Base-by-base conservation (phyloP, 345 rosid genomes). In the Pistacia atlantica region DNA sequence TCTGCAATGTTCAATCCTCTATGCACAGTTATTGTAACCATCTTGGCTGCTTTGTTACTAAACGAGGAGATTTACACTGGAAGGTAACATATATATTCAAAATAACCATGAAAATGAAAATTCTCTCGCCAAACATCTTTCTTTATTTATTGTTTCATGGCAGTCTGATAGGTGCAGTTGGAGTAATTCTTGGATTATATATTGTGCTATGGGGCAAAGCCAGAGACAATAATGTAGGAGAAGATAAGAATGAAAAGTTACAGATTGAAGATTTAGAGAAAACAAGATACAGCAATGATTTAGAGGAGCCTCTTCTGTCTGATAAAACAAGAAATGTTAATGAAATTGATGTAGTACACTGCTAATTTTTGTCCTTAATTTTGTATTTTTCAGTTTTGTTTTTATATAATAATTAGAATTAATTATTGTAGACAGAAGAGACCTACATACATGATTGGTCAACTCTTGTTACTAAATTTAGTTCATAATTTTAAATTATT, bases 161-260 rank as follows among this genome's bases (percentile, higher is more conserved):
- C 82, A 89, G 95, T 79, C 79, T 91, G 80, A 56, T 88, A 35
- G 95, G 93, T 71, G 91, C 87, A 59, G 8, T 78, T 42, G 84
- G 80, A 22, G 87, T 88, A 75, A 81, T 88, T 1, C 63, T 84
- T 69, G 91, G 91, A 22, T 79, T 88, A 58, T 88, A 88, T 45
- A 54, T 66, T 11, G 91, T 88, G 60, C 87, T 93, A 0, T 91
- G 95, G 97, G 94, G 95, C 49, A 88, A 89, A 78, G 90, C 90
- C 59, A 73, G 85, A 73, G 94, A 89, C 59, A 73, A 71, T 4
- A 70, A n/a, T 55, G 81, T 65, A 68, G 69, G 46, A 72, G 69
- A 60, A 45, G 82, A 64, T 5, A 51, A 4, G 28, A 69, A 85
- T 42, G 49, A 73, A 1, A 78, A 77, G 33, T 57, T 75, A 37